These are phyloP conservation scores for Colletotrichum sp. DNA, from an alignment of 2,329 filamentous ascomycete genomes.

Conservation along the genomic window DNA sequence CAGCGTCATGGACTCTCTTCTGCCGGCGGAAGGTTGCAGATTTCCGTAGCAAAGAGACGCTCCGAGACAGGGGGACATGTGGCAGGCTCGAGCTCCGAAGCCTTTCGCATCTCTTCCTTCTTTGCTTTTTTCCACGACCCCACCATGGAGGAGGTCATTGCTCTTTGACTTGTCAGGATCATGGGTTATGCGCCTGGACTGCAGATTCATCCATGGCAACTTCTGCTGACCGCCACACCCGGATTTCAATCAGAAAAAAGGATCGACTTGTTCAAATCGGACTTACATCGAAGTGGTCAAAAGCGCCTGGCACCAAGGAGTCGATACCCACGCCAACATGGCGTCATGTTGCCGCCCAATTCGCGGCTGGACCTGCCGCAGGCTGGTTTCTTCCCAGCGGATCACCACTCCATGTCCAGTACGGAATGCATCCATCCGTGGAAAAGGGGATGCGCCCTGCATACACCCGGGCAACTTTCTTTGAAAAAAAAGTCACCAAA, in stretches of 20 bases:
- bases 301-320: neutral
- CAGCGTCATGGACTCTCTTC: neutral
- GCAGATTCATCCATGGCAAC: neutral
- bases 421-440: conserved; percentile 8
- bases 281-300: neutral
- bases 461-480: neutral
- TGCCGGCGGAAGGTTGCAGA: neutral
- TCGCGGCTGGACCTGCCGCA: conserved; percentile 5
- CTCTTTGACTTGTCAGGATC: neutral
- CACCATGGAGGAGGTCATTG: neutral
- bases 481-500: neutral
- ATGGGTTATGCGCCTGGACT: neutral
- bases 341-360: neutral
- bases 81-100: neutral
- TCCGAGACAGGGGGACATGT: neutral
- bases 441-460: conserved; percentile 1
- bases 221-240: neutral
- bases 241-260: neutral
- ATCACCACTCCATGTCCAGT: neutral
- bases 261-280: neutral
- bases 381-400: neutral
- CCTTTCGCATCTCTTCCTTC: conserved; percentile 2
- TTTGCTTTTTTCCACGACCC: conserved; percentile 2
- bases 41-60: conserved; percentile 11
- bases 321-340: neutral